Base-by-base conservation (phyloP, 2,329 filamentous ascomycete genomes). In the Coccinonectria pachysandricola region DNA sequence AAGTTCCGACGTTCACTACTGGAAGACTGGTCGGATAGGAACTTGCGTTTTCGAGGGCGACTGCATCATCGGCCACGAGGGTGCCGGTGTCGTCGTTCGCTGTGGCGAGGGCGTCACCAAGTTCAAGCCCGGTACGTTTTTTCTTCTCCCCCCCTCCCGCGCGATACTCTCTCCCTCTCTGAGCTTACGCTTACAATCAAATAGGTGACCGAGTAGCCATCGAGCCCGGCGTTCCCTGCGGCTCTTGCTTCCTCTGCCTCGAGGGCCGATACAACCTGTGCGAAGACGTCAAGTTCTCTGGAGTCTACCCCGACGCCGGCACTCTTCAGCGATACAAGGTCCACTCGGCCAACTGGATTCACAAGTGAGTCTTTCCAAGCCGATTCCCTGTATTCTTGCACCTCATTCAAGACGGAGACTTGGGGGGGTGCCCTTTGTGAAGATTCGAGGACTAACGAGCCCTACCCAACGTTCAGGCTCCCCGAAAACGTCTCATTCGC, bases 1-100 rank as follows among this genome's bases (percentile, higher is more conserved):
- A 15, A 72, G 68, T 20, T 79, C 74, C 1, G 75, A 80, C 40
- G 66, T 80, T 36, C 75, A 81, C 46, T 75, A 79, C 39, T 80
- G 75, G 75, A 73, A 74, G 40, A 57, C 61, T 1, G 76, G 76
- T 13, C 55, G 64, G 8, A 80, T 81, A 41, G 76, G 77, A 3
- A 61, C 65, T 2, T 59, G 80, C 2, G 62, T 71, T 2, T 66
- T 81, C 8, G 64, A 74, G 31, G 67, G 68, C 12, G 71, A 78
- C 37, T 75, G 71, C 40, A 75, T 78, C 27, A 61, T 79, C 23
- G 74, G 75, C 12, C 75, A 79, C 36, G 75, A 80, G 49, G 71
- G 67, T 4, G 65, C 73, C 7, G 75, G 74, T 5, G 45, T 75
- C 5, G 71, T 79, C 10, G 38, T 79, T 12, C 54, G 65, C 43